Evolutionary conservation across 805 yeast genomes (phyloP).

Genomic region (Candida yuanshanica): DNA sequence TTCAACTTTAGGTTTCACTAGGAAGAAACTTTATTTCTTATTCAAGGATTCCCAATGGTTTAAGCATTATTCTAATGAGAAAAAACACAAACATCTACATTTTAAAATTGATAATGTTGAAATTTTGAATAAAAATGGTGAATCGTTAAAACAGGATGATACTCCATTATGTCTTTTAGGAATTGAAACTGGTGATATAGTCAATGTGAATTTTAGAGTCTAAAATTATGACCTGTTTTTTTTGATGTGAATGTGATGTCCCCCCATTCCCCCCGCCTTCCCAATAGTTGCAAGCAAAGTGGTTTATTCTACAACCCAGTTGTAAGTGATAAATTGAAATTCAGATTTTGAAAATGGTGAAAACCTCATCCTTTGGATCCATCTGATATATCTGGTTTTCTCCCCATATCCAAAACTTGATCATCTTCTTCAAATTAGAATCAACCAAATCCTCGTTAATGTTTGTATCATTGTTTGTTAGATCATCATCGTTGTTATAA

Average conservation of each 20-base stretch:
- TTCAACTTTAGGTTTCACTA: slow-evolving; percentile 57
- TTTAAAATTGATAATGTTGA: slow-evolving; percentile 29
- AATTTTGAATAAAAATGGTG: slow-evolving; percentile 28
- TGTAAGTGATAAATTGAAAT: no score
- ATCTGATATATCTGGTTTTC: slow-evolving; percentile 36
- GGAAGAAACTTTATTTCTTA: slow-evolving; percentile 49
- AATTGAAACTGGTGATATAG: slow-evolving; percentile 49
- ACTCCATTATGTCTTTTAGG: slow-evolving; percentile 45
- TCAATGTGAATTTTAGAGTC: slow-evolving; percentile 23
- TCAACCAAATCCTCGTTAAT: slow-evolving; percentile 12
- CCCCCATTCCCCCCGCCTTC: no score
- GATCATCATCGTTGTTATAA: slow-evolving; percentile 4
- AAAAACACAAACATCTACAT: neutral
- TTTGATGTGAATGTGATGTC: neutral
- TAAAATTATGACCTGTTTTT: neutral
- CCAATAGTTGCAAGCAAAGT: no score
- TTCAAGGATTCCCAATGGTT: slow-evolving; percentile 37
- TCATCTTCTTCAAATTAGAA: slow-evolving; percentile 43
- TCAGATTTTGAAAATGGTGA: neutral
- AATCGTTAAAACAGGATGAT: slow-evolving; percentile 33
- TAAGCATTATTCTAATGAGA: neutral
- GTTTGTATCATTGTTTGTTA: slow-evolving; percentile 3
- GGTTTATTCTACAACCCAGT: no score
- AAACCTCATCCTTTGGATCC: neutral
- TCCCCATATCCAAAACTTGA: slow-evolving; percentile 61